Conservation (phyloP, 331 rosid species). For the Stylosanthes scabra region DNA sequence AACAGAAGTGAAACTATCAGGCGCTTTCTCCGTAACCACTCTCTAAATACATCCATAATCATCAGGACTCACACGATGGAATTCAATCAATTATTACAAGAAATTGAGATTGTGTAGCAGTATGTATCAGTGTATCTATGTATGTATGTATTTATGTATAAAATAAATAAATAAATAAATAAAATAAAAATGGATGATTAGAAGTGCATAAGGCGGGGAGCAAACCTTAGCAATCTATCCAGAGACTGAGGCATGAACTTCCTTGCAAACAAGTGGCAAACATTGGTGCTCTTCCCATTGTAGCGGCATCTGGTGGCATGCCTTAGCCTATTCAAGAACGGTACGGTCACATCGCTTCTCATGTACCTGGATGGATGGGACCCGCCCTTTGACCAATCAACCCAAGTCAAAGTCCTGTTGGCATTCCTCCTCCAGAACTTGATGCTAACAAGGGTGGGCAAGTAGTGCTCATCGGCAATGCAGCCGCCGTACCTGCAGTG, state of each 20-base stretch:
- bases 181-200: not conserved
- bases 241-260: conserved; percentile 59
- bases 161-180: not conserved
- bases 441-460: conserved; percentile 52
- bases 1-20: conserved; percentile 23
- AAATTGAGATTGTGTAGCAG: too few species aligned
- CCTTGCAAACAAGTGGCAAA: conserved; percentile 73
- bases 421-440: conserved; percentile 51
- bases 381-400: conserved; percentile 67
- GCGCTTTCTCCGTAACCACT: conserved; percentile 25
- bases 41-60: too few species aligned
- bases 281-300: conserved; percentile 50
- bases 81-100: too few species aligned
- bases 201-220: conserved; percentile 67
- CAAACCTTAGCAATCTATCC: conserved; percentile 57
- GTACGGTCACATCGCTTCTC: conserved; percentile 47
- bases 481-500: conserved; percentile 47
- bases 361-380: conserved; percentile 54
- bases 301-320: conserved; percentile 47
- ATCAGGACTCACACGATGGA: too few species aligned
- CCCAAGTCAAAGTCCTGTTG: conserved; percentile 66
- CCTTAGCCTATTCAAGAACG: conserved; percentile 53
- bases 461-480: conserved; percentile 55
- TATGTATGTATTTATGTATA: not conserved
- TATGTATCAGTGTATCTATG: too few species aligned